Evolutionary conservation across 441 rosid species (phyloP).

Genomic region (Isatis lusitanica): DNA sequence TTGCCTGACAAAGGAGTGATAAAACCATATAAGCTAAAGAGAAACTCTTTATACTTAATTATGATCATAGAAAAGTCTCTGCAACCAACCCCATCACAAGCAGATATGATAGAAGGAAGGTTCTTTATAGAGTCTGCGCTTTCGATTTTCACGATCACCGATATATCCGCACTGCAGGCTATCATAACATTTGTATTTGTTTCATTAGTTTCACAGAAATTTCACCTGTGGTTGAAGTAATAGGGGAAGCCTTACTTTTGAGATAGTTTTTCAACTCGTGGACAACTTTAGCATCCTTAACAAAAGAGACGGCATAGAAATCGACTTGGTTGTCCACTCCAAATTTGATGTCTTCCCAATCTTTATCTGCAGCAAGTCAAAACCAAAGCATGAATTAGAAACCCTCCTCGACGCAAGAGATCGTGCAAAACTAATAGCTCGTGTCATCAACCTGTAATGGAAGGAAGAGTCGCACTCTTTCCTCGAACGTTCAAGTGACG

Average conservation of each 20-base stretch:
- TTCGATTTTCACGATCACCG: slow-evolving; percentile 83
- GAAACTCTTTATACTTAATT: too few relatives aligned
- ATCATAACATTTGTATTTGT: slow-evolving; percentile 30
- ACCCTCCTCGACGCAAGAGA: slow-evolving; percentile 9
- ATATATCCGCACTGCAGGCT: slow-evolving; percentile 85
- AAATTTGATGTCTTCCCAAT: slow-evolving; percentile 98
- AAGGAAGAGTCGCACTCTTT: slow-evolving; percentile 91
- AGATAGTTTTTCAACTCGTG: slow-evolving; percentile 86
- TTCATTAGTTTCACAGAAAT: slow-evolving; percentile 4
- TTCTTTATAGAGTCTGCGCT: slow-evolving; percentile 94
- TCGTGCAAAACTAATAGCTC: not conserved
- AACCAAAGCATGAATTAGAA: not conserved
- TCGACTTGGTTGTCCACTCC: slow-evolving; percentile 98
- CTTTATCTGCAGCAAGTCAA: slow-evolving; percentile 60
- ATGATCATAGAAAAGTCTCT: too few relatives aligned
- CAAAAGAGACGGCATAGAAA: slow-evolving; percentile 95
- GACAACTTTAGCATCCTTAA: slow-evolving; percentile 94
- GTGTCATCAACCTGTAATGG: slow-evolving; percentile 70
- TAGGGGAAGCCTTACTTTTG: slow-evolving; percentile 43
- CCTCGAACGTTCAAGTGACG: slow-evolving; percentile 97
- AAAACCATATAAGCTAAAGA: too few relatives aligned
- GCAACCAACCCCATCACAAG: slow-evolving; percentile 92
- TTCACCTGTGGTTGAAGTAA: not conserved
- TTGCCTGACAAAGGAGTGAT: too few relatives aligned
- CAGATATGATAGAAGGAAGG: slow-evolving; percentile 81